Evolutionary conservation across 2,329 filamentous ascomycete genomes (phyloP), one percentile per base, ranked within the genome.

Genomic region (Cladosporium sp.): DNA sequence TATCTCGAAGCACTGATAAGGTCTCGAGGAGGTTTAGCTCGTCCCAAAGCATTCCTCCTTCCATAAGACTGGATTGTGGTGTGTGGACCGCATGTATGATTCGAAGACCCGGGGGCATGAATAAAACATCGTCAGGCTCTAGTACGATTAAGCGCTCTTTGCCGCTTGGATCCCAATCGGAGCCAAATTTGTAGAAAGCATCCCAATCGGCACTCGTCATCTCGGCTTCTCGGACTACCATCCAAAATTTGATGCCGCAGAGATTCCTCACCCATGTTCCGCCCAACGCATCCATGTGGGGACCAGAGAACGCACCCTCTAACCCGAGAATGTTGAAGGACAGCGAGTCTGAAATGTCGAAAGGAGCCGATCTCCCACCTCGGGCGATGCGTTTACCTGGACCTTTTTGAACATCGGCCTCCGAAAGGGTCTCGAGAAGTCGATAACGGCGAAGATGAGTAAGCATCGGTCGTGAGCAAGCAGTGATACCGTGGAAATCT

Each of bases 31-130:
- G 10, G 34, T 65, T 65, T 13, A 49, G 28, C 30, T 67, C 56
- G 53, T 68, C 67, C 67, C 59, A 68, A 6, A 68, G 39, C 58
- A 67, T 65, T 6, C 65, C 67, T 13, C 65, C 63, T 43, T 63
- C 48, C 57, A 68, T 67, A 13, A 68, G 62, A 23, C 49, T 65
- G 18, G 62, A 43, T 34, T 53, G 8, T 11, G 39, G 63, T 18
- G 67, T 63, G 28, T 65, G 60, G 16, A 66, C 59, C 23, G 67
- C 60, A 39, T 68, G 63, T 13, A 68, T 61, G 18, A 67, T 25
- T 18, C 28, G 49, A n/a, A 48, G n/a, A 36, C 67, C 63, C 5
- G 59, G 67, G 4, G 65, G 67, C 57, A 68, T 67, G n/a, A 68
- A 36, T 6, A 68, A 43, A 4, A 68, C 60, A 34, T 68, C 59